Evolutionary conservation across 345 rosid species (phyloP), one percentile per base, ranked within the genome.

Genomic region (Populus pruinosa): DNA sequence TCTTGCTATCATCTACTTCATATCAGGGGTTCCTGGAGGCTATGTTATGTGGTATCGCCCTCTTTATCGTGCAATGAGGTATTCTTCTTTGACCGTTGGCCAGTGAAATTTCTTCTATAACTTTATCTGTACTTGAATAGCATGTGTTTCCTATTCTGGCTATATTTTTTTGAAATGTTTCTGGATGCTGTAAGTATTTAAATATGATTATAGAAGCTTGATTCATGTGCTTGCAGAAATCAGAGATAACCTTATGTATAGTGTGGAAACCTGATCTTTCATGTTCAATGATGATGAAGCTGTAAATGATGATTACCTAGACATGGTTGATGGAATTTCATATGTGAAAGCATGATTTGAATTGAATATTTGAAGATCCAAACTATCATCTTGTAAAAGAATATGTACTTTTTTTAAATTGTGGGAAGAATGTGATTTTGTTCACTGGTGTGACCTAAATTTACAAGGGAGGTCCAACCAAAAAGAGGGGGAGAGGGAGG

Each of bases 1-100:
- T 87, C 97, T 96, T 59, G 91, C 99, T 69, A 80, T 94, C 78
- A 96, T 96, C 86, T 96, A 96, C 84, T 87, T 88, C 88, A 84
- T 96, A 75, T 74, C 96, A 0, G 98, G 98, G 71, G 89, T 86
- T 85, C 99, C 99, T 80, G 98, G 98, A 67, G 97, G 85, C 70
- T 96, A 94, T 71, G 88, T 90, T 70, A 49, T 86, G 77, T 96
- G 99, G 99, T 96, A 96, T 82, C 92, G 94, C 72, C 99, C 99
- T 71, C 90, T 96, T 56, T 96, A 96, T 80, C 90, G 94, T 79
- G 99, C 99, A 78, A 90, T 91, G 87, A 94, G 99, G 99, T 96
- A 92, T 33, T 74, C 25, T 38, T 70, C 59, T 69, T 53, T 27
- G 44, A 21, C 66, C 55, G 44, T 69, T 63, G 47, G 63, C 70